Conservation (phyloP, 305 asterid genomes). For the Fraxinus platypoda region DNA sequence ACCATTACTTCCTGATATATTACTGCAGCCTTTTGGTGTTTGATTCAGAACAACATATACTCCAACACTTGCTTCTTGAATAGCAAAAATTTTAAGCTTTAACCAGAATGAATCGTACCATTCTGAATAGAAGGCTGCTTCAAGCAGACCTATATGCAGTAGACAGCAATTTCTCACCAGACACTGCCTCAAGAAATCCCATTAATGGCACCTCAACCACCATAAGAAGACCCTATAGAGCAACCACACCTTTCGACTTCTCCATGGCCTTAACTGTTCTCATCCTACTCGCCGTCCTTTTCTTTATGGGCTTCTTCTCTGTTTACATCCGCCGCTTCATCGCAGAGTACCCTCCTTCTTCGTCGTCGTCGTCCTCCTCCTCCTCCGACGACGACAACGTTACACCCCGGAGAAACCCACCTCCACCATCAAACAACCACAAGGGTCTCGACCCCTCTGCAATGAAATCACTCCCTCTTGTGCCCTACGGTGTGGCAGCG, state of each 20-base stretch:
- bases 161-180: not conserved
- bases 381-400: not conserved
- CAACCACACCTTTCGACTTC: conserved; percentile 39
- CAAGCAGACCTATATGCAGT: not conserved
- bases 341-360: not conserved
- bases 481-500: conserved; percentile 42
- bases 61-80: not conserved
- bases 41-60: not conserved
- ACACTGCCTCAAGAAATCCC: conserved; percentile 5
- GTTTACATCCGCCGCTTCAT: conserved; percentile 61
- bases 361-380: not conserved
- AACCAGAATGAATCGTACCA: not conserved
- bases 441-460: conserved; percentile 48
- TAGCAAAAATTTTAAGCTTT: not conserved
- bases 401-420: conserved; percentile 22
- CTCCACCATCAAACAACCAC: conserved; percentile 4
- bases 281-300: conserved; percentile 56
- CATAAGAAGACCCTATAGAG: not conserved
- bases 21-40: not conserved
- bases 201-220: conserved; percentile 9
- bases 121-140: conserved; percentile 6
- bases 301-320: conserved; percentile 68
- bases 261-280: conserved; percentile 59
- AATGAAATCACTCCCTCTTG: conserved; percentile 45
- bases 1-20: not conserved